Conservation (phyloP, 2,329 filamentous ascomycete species). For the Chrysosporium queenslandicum region DNA sequence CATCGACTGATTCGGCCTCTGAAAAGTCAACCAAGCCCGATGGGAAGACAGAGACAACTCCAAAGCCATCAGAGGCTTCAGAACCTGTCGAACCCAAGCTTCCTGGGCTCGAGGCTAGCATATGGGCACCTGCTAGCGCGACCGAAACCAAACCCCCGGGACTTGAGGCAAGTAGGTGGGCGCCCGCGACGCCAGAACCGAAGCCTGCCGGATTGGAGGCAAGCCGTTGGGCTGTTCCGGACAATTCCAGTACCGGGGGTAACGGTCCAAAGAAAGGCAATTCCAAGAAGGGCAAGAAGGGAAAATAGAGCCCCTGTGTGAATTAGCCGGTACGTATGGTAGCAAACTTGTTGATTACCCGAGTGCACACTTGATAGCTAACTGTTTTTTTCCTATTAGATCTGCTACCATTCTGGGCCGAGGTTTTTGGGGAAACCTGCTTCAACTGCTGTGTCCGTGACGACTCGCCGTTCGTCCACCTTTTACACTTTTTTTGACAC, state of each 20-base stretch:
- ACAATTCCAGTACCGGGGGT: neutral
- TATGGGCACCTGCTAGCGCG: neutral
- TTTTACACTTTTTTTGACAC: too few species aligned
- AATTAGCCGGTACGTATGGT: neutral
- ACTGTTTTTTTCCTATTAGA: too few species aligned
- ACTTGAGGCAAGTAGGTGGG: conserved; percentile 3
- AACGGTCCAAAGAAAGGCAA: neutral
- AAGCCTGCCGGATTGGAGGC: neutral
- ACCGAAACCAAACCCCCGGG: neutral
- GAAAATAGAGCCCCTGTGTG: neutral
- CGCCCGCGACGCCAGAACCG: neutral
- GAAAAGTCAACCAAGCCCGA: neutral
- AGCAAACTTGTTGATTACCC: neutral
- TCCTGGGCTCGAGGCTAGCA: conserved; percentile 6
- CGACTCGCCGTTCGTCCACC: neutral
- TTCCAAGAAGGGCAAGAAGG: conserved; percentile 1
- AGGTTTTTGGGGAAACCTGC: neutral
- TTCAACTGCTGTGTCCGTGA: neutral
- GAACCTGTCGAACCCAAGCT: neutral
- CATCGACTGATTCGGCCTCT: too few species aligned
- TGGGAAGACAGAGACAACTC: neutral
- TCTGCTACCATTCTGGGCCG: too few species aligned
- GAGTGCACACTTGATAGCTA: too few species aligned
- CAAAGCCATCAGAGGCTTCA: neutral
- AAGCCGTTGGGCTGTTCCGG: conserved; percentile 1